A percentile compares a stretch with the other conserved stretches of the same genome.
Evolutionary conservation across 768 basidiomycete genomes (phyloP).

Genomic region (Suillus variegatus): DNA sequence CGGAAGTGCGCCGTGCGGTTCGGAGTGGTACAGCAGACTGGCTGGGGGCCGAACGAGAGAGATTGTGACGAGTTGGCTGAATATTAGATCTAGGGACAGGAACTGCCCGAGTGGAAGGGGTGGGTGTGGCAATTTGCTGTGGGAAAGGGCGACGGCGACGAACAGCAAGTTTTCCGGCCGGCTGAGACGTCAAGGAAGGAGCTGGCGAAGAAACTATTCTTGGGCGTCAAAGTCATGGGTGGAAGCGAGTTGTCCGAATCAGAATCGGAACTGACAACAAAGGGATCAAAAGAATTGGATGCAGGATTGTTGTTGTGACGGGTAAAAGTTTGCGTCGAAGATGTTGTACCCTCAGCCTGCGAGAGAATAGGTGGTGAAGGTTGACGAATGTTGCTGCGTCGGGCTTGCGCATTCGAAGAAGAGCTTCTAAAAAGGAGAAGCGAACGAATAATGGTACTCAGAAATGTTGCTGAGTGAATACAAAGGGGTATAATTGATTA

Average conservation of each 20-base stretch:
- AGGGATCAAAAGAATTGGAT: conserved; percentile 47
- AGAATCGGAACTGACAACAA: conserved; percentile 47
- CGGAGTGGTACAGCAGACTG: conserved; percentile 37
- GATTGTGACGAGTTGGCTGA: conserved; percentile 22
- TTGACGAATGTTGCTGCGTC: conserved; percentile 58
- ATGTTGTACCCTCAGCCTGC: conserved; percentile 62
- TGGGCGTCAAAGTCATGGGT: conserved; percentile 29
- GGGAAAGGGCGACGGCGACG: conserved; percentile 51
- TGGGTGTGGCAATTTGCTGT: conserved; percentile 35
- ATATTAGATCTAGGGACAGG: conserved; percentile 45
- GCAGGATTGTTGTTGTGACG: conserved; percentile 33
- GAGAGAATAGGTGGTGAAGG: conserved; percentile 61
- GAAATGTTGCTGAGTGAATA: background rate
- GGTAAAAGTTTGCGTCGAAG: conserved; percentile 24
- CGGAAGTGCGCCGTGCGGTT: conserved; percentile 33
- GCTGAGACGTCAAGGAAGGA: conserved; percentile 47
- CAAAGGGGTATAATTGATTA: conserved; percentile 20
- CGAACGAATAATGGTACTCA: background rate
- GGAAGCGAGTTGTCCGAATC: conserved; percentile 42
- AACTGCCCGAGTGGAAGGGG: conserved; percentile 44
- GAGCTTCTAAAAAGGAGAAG: conserved; percentile 38
- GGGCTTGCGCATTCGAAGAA: conserved; percentile 44
- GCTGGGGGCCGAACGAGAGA: conserved; percentile 56
- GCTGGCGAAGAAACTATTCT: conserved; percentile 20
- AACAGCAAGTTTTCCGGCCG: conserved; percentile 58